These are phyloP conservation scores for Pseudopithomyces chartarum DNA, from an alignment of 2,329 filamentous ascomycete genomes.

Conservation along the genomic window DNA sequence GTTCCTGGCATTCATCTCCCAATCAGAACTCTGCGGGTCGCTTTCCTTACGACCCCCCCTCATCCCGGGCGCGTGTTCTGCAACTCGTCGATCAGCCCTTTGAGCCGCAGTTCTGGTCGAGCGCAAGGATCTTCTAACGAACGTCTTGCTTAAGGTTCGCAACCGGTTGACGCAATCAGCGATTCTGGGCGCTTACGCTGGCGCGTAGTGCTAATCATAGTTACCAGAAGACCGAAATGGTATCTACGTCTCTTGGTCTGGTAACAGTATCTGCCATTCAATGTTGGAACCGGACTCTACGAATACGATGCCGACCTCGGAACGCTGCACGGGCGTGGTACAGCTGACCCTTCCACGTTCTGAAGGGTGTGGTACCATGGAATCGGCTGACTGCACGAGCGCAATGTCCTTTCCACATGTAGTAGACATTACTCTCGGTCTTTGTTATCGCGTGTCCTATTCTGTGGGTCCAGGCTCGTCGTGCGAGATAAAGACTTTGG, in stretches of 20 bases:
- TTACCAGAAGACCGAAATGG: background rate
- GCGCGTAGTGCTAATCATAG: background rate
- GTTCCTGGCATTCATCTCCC: background rate
- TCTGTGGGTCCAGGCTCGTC: background rate
- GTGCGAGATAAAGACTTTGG: slow-evolving; percentile 3
- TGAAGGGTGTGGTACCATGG: background rate
- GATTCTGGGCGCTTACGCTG: background rate
- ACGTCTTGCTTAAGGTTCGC: too few species aligned
- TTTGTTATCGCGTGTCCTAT: slow-evolving; percentile 11
- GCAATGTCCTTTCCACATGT: too few species aligned
- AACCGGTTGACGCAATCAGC: too few species aligned
- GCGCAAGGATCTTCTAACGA: too few species aligned
- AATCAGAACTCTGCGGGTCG: background rate
- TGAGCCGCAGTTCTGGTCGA: too few species aligned
- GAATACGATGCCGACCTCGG: background rate
- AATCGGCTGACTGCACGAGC: slow-evolving; percentile 1
- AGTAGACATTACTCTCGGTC: background rate
- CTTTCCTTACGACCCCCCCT: background rate
- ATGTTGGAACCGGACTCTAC: background rate
- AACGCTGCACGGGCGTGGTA: background rate
- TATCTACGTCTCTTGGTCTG: background rate
- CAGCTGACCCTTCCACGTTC: background rate
- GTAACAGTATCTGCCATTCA: background rate
- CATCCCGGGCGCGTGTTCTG: too few species aligned
- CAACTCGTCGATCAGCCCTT: too few species aligned